phyloP scores from a whole-genome alignment of 1,284 basidiomycete species.

The Puccinia coronata region DNA sequence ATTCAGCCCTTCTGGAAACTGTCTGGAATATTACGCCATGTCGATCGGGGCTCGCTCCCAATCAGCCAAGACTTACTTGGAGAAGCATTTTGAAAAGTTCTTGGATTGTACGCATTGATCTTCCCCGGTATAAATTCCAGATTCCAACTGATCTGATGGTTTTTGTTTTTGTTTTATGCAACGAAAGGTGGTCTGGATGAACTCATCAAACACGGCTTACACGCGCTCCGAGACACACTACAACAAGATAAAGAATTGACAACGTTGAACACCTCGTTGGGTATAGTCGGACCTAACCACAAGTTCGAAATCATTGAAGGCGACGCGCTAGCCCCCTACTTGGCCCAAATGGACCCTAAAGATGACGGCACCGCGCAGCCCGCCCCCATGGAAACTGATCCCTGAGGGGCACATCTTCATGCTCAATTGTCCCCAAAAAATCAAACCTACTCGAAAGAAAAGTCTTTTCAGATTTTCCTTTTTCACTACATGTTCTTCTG shows the following conservation, averaged over 20 bases:
- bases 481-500: not conserved
- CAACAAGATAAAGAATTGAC: conserved; percentile 96
- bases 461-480: not conserved
- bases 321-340: conserved; percentile 23
- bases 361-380: conserved; percentile 39
- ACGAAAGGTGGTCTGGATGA: conserved; percentile 72
- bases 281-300: conserved; percentile 65
- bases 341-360: conserved; percentile 46
- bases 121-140: not conserved
- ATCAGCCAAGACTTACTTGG: conserved; percentile 97
- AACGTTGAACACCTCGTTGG: conserved; percentile 85
- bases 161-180: not conserved
- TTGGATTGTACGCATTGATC: conserved; percentile 68
- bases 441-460: not conserved
- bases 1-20: conserved; percentile 95
- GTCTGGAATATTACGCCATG: conserved; percentile 98
- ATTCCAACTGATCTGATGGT: not conserved
- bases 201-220: conserved; percentile 84
- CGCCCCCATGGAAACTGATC: conserved; percentile 49
- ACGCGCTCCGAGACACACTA: conserved; percentile 87
- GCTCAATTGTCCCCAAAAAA: not conserved
- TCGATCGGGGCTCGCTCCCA: conserved; percentile 96
- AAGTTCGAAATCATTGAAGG: conserved; percentile 49
- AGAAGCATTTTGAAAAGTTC: conserved; percentile 88
- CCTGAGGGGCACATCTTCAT: not conserved